Evolutionary conservation across 2,329 filamentous ascomycete genomes (phyloP), one percentile per base, ranked within the genome.

Genomic region (Daldinia sp.): DNA sequence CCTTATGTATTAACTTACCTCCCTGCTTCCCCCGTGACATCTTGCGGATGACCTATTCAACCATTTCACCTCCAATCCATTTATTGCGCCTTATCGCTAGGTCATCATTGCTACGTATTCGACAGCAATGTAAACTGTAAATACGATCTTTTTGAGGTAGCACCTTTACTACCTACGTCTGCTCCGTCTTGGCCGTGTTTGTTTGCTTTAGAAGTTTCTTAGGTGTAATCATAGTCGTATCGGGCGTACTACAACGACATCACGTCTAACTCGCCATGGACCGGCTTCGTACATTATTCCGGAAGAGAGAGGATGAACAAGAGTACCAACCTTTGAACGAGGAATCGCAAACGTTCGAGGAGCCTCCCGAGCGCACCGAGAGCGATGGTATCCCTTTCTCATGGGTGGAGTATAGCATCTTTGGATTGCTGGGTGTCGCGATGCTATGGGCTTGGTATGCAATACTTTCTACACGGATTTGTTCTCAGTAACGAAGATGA

Each of bases 371-470:
- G 28, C 63, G 70, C 42, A 67, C 76, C 20, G 79, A 80, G 18
- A 77, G 81, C 42, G 75, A 82, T 15, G 81, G 83, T 39, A 75
- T 81, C 37, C 84, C 85, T 18, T 97, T 97, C 82, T 97, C 93
- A 69, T 94, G 92, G 89, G 77, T 93, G 39, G 93, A 97, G 79
- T 99, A 98, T 81, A 83, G 82, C 74, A 90, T 97, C 77, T 98
- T 98, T 80, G 84, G 92, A 63, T 82, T 97, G 57, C 84, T 98
- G 28, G 96, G 96, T 57, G 86, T 97, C 63, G 93, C 94, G 59
- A 98, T 98, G 96, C 86, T 98, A 50, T 98, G 95, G 95, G 94
- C 95, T 62, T 98, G 95, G 95, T 97, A 87, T 74, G 88, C 75
- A 18, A 55, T 65, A 26, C 30, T 62, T 7, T n/a, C 33, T 60